Evolutionary conservation across 139 green algal species (phyloP), one percentile per base, ranked within the genome.

Genomic region (Coelastrella sp.): DNA sequence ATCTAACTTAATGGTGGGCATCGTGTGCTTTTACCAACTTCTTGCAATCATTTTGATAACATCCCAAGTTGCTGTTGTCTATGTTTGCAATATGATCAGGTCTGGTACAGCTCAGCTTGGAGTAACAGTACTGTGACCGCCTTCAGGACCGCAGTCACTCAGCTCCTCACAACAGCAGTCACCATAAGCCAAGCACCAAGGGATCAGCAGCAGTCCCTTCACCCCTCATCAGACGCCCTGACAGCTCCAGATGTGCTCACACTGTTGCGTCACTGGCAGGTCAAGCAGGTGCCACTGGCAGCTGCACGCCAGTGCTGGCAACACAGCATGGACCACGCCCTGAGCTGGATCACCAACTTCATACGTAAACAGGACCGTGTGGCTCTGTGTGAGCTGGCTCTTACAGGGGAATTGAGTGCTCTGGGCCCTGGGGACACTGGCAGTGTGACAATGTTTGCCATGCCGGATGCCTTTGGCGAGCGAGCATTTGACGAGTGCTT

Each of bases 41-140:
- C n/a, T n/a, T n/a, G n/a, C n/a, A n/a, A n/a, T n/a, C n/a, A n/a
- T n/a, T n/a, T n/a, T n/a, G n/a, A n/a, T n/a, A n/a, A n/a, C n/a
- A n/a, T n/a, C n/a, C n/a, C n/a, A n/a, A n/a, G n/a, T n/a, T n/a
- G n/a, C n/a, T n/a, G n/a, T n/a, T n/a, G n/a, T n/a, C n/a, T n/a
- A n/a, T n/a, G n/a, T n/a, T n/a, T n/a, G n/a, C n/a, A n/a, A n/a
- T n/a, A n/a, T n/a, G n/a, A n/a, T n/a, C 86, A 92, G 89, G 90
- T 91, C 66, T 93, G 90, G 87, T 93, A 81, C 81, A 89, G 82
- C 3, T 38, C 89, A 8, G 57, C 75, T 2, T 93, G 90, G 90
- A 87, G 50, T 2, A 57, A 40, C 0, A 57, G 27, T 0, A 79
- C 90, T 4, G 62, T 75, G 17, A 27, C 53, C 25, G 67, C 79